Base-by-base conservation (phyloP, 177 flowering plant genomes). In the Vitis hybrid region DNA sequence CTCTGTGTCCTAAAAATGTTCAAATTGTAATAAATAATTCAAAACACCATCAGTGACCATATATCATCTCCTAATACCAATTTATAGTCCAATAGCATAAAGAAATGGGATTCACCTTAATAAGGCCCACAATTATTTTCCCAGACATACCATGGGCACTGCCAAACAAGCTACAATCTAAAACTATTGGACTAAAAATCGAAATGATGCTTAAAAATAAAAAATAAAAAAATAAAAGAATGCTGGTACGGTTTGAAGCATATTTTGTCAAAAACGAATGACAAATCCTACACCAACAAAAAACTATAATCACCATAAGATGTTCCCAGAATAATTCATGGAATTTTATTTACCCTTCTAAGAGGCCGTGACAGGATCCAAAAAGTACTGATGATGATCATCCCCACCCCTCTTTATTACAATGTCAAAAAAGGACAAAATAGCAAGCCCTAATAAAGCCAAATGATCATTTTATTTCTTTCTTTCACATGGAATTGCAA, bases 1-100 rank as follows among this genome's bases (percentile, higher is more conserved):
- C 70, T 93, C 98, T 11, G 95, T 75, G 77, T 93, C 98, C 99
- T 96, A 75, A 60, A 76, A 76, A 67, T 74, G 12, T 24, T 1
- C 40, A 56, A 66, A 51, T 11, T 52, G 1, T 5, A 12, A 18
- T 7, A 21, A 8, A 49, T 21, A 60, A 56, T 55, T 50, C 21
- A 61, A 30, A 63, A 56, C 3, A 62, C 2, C 6, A 18, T 15
- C 11, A 58, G 48, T 27, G 59, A 13, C 32, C 30, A 48, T 4
- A 19, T 66, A 61, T 4, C 4, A 19, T 27, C 30, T 27, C 4
- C 30, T 27, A 27, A 27, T 27, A 52, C 49, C 27, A 60, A 6
- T 51, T 14, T 60, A 65, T n/a, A n/a, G 21, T 19, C 13, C 60
- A 59, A 11, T 19, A 52, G 27, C 14, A 40, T 6, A 71, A 32